Evolutionary conservation across 2,329 filamentous ascomycete genomes (phyloP).

Genomic region (Sporothrix dimorphospora): DNA sequence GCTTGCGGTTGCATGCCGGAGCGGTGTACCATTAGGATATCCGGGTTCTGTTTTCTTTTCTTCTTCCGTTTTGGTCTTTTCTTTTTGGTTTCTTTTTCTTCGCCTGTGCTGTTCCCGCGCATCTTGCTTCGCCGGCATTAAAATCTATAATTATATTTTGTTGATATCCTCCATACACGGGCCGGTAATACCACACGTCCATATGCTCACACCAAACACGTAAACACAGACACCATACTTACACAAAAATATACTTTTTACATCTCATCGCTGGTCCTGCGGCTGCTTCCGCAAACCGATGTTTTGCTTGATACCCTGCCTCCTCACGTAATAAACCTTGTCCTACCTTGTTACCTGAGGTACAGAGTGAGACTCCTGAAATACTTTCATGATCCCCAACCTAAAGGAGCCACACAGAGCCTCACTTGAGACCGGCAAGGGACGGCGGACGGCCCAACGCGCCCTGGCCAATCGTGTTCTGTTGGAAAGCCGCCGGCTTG

Average conservation of each 20-base stretch:
- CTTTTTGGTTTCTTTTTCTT: not conserved
- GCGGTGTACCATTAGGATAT: conserved; percentile 48
- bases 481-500: not conserved
- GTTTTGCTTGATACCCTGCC: not conserved
- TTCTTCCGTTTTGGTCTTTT: not conserved
- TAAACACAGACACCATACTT: not conserved
- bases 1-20: conserved; percentile 28
- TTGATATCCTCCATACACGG: conserved; percentile 12
- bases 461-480: not conserved
- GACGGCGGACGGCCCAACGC: not conserved
- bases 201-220: conserved; percentile 10
- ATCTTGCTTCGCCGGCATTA: not conserved
- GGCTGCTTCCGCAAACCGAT: not conserved
- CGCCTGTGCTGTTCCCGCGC: too few relatives aligned
- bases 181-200: not conserved
- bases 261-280: not conserved
- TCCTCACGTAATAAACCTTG: not conserved
- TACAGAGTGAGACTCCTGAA: not conserved
- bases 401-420: not conserved
- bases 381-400: not conserved
- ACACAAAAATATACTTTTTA: conserved; percentile 18
- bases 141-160: not conserved
- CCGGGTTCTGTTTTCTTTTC: conserved; percentile 33
- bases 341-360: not conserved
- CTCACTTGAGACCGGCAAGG: not conserved